Evolutionary conservation across 352 stramenopile genomes (phyloP).

Genomic region (Blastocystis sp.): DNA sequence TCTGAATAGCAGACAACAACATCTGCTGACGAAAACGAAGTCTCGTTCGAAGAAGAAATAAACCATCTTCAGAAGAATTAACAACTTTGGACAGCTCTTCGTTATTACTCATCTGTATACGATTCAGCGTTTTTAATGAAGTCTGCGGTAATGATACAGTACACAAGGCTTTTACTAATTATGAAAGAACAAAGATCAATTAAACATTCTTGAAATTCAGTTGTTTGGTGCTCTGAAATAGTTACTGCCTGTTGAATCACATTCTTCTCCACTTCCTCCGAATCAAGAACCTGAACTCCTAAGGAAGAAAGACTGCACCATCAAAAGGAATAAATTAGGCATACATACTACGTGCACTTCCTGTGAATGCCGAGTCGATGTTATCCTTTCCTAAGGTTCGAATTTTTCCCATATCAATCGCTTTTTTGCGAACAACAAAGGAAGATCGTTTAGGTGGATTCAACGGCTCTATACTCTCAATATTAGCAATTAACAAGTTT

Average conservation of each 20-base stretch:
- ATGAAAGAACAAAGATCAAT: neutral
- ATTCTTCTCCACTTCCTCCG: constrained; percentile 57
- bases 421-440: constrained; percentile 36
- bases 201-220: constrained; percentile 18
- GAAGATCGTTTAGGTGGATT: neutral
- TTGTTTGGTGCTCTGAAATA: neutral
- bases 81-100: neutral
- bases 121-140: neutral
- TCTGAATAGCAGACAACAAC: neutral
- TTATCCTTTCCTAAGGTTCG: constrained; percentile 46
- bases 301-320: constrained; percentile 32
- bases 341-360: constrained; percentile 17
- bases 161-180: constrained; percentile 28
- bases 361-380: constrained; percentile 38
- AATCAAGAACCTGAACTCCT: constrained; percentile 48
- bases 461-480: neutral
- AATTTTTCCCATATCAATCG: constrained; percentile 59
- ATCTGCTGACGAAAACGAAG: neutral
- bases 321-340: neutral
- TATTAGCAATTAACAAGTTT: neutral
- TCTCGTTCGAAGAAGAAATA: neutral
- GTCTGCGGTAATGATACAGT: constrained; percentile 15
- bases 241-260: constrained; percentile 18
- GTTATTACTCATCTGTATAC: neutral
- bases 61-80: neutral